Evolutionary conservation across 2,329 filamentous ascomycete genomes (phyloP).

Genomic region (Colletotrichum orbiculare): DNA sequence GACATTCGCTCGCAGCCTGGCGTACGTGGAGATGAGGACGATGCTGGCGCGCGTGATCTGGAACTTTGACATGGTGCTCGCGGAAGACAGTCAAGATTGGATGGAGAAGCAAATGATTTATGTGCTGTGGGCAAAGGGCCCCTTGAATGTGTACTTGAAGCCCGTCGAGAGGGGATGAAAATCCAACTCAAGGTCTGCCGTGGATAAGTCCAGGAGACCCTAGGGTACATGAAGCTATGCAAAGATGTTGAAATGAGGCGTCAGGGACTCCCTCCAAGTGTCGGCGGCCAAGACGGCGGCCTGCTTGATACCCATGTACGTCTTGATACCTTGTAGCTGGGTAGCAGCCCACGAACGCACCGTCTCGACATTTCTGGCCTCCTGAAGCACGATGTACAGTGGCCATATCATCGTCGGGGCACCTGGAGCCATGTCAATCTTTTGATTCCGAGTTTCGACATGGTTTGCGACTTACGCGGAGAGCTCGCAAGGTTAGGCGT

Average conservation of each 20-base stretch:
- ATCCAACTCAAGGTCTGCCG: too few relatives aligned
- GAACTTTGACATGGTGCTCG: constrained; percentile 57
- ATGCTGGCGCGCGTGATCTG: constrained; percentile 57
- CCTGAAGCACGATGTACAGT: constrained; percentile 36
- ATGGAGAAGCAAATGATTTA: constrained; percentile 40
- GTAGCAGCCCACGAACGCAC: constrained; percentile 36
- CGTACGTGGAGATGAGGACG: constrained; percentile 60
- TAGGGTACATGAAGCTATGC: not conserved
- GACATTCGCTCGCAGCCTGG: constrained; percentile 44
- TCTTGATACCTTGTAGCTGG: constrained; percentile 34
- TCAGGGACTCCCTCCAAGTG: constrained; percentile 6
- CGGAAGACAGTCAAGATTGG: constrained; percentile 48
- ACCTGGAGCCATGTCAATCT: constrained; percentile 8
- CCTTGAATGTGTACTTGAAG: constrained; percentile 28
- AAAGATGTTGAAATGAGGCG: not conserved
- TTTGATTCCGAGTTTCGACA: too few relatives aligned
- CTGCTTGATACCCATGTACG: constrained; percentile 37
- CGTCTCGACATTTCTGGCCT: constrained; percentile 26
- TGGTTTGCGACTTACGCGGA: not conserved
- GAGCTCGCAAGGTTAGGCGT: constrained; percentile 2
- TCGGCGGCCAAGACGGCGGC: constrained; percentile 37
- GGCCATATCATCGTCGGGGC: constrained; percentile 32
- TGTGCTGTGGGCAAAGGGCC: constrained; percentile 19
- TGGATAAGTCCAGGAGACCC: too few relatives aligned
- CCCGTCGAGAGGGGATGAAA: constrained; percentile 7